Conservation (phyloP, 768 basidiomycete species). For the Boletus rubescentipes region DNA sequence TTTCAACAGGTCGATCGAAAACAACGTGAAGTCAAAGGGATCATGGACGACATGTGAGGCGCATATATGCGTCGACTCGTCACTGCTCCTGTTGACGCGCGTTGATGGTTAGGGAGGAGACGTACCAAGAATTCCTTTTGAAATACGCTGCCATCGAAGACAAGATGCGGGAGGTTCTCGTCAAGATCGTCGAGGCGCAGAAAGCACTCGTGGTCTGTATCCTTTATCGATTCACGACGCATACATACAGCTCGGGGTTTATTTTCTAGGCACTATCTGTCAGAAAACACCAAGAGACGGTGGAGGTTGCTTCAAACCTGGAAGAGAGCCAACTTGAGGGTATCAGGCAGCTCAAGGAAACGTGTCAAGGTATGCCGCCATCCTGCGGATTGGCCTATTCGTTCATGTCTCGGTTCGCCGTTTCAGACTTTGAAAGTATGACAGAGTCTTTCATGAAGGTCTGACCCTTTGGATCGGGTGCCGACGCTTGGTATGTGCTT, state of each 20-base stretch:
- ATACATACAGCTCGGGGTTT: background rate
- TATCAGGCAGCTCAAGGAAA: constrained; percentile 18
- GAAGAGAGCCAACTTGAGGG: constrained; percentile 27
- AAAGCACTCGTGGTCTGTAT: constrained; percentile 26
- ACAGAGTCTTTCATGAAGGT: constrained; percentile 22
- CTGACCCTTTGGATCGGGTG: constrained; percentile 1
- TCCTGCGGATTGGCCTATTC: background rate
- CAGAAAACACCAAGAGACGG: constrained; percentile 26
- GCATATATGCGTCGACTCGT: constrained; percentile 8
- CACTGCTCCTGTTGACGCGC: background rate
- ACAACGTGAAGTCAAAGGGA: constrained; percentile 13
- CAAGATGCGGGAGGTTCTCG: constrained; percentile 26
- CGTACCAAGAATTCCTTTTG: constrained; percentile 27
- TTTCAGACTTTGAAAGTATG: constrained; percentile 20
- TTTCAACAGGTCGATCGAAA: constrained; percentile 23
- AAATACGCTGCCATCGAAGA: constrained; percentile 27
- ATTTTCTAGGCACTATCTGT: constrained; percentile 25
- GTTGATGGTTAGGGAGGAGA: constrained; percentile 19
- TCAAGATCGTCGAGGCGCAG: constrained; percentile 25
- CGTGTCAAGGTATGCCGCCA: constrained; percentile 20
- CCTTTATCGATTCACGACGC: background rate
- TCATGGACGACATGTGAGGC: constrained; percentile 28
- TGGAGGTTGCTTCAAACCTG: constrained; percentile 19
- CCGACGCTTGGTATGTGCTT: background rate
- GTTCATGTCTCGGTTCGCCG: background rate